A percentile compares a stretch with the other conserved stretches of the same genome.
phyloP scores from a whole-genome alignment of 2,329 filamentous ascomycete species.

The Penicillium sp. region DNA sequence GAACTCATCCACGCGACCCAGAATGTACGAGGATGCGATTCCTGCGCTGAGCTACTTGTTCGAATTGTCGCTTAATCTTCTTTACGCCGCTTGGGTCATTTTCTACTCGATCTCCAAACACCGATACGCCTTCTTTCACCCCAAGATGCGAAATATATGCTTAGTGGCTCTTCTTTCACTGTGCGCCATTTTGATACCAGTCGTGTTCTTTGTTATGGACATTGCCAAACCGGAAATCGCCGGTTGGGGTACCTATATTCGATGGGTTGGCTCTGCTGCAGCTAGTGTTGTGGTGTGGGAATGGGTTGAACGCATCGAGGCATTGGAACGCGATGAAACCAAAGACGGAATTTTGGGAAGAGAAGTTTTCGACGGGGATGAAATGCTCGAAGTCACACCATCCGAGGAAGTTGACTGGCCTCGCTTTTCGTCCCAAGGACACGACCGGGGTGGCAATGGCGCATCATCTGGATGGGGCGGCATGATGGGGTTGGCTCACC shows the following conservation, averaged over 20 bases:
- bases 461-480: constrained; percentile 41
- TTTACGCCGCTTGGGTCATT: constrained; percentile 91
- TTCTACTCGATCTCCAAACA: constrained; percentile 93
- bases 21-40: constrained; percentile 82
- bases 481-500: constrained; percentile 38
- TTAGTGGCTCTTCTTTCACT: constrained; percentile 77
- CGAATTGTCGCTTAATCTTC: constrained; percentile 76
- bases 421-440: constrained; percentile 35
- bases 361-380: constrained; percentile 90
- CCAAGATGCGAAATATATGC: constrained; percentile 84
- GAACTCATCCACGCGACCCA: constrained; percentile 53
- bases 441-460: constrained; percentile 40
- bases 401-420: constrained; percentile 56
- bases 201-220: constrained; percentile 91
- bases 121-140: constrained; percentile 85
- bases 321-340: constrained; percentile 85
- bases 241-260: constrained; percentile 91
- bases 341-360: constrained; percentile 89
- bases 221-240: constrained; percentile 81
- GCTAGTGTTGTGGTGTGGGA: constrained; percentile 98
- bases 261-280: constrained; percentile 93
- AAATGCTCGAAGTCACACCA: constrained; percentile 73
- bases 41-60: constrained; percentile 90
- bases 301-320: constrained; percentile 94
- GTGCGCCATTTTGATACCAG: constrained; percentile 78